These are phyloP conservation scores for Cladosporium sp. DNA, from an alignment of 2,329 filamentous ascomycete genomes.

Conservation along the genomic window DNA sequence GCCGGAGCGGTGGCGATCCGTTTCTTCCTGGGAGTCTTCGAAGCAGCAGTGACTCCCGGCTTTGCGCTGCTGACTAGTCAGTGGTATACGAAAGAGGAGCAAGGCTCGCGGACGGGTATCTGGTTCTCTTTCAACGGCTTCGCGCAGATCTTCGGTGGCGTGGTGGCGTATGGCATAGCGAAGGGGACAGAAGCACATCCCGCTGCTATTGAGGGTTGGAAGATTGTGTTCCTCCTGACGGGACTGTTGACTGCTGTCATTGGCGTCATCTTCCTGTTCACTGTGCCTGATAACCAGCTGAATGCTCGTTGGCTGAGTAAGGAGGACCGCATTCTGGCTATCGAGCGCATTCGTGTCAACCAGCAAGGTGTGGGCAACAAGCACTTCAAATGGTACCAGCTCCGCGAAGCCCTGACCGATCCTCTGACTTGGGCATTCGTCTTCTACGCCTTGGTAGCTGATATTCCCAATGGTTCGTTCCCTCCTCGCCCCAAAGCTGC, in stretches of 20 bases:
- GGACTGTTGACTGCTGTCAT: conserved; percentile 45
- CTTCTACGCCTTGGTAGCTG: conserved; percentile 56
- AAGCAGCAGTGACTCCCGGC: conserved; percentile 67
- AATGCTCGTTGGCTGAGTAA: conserved; percentile 64
- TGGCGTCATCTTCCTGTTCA: conserved; percentile 47
- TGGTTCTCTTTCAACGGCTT: conserved; percentile 71
- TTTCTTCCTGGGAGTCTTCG: conserved; percentile 68
- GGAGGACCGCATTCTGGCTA: conserved; percentile 65
- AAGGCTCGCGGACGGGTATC: conserved; percentile 61
- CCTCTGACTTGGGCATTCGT: conserved; percentile 63
- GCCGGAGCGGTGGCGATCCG: conserved; percentile 63
- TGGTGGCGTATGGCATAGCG: conserved; percentile 65
- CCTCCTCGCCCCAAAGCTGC: not conserved
- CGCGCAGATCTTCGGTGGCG: conserved; percentile 63
- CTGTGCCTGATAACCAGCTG: conserved; percentile 60
- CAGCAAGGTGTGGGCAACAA: conserved; percentile 70
- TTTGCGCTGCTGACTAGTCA: conserved; percentile 68
- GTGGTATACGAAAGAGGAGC: conserved; percentile 72
- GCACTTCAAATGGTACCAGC: conserved; percentile 53
- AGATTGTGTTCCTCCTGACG: conserved; percentile 45
- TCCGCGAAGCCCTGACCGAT: conserved; percentile 59
- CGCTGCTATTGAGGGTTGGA: conserved; percentile 63
- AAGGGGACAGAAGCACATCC: conserved; percentile 56
- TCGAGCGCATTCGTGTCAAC: conserved; percentile 72
- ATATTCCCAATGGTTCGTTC: conserved; percentile 56